Evolutionary conservation across 2,329 filamentous ascomycete genomes (phyloP).

Genomic region (Aspergillus novoparasiticus): DNA sequence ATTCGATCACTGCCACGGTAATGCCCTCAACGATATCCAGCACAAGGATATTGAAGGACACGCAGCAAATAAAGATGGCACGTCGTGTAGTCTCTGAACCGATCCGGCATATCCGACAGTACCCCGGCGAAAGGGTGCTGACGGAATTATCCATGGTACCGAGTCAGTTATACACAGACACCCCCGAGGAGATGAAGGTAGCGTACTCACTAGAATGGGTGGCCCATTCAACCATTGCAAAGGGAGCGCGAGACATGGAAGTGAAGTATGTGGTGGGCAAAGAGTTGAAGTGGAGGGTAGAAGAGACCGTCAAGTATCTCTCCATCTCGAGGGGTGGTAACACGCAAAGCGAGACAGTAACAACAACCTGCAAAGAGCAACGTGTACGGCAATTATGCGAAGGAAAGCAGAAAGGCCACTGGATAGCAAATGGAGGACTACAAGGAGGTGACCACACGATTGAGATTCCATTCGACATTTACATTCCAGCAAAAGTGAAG

Average conservation of each 20-base stretch:
- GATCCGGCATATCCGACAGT: background rate
- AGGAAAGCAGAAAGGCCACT: background rate
- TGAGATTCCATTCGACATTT: background rate
- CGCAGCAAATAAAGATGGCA: background rate
- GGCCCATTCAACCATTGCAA: background rate
- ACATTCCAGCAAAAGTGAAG: background rate
- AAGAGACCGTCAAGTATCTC: background rate
- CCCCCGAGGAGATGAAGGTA: background rate
- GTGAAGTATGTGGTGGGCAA: background rate
- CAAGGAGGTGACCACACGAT: background rate
- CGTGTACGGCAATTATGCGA: background rate
- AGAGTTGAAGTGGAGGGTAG: background rate
- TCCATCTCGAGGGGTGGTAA: background rate
- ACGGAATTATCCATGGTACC: background rate
- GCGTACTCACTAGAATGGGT: background rate
- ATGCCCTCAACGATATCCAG: background rate
- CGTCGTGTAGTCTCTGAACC: background rate
- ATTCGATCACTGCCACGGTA: background rate
- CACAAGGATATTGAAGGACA: background rate
- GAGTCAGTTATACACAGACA: background rate
- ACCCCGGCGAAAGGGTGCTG: background rate
- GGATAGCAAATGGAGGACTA: background rate
- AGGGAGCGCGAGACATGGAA: background rate
- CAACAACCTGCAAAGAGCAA: background rate
- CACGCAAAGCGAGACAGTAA: background rate